Percentiles rank a stretch among this genome's conserved stretches.
Evolutionary conservation across 495 filamentous ascomycete species (phyloP).

Genomic region (Penicillium lagena): DNA sequence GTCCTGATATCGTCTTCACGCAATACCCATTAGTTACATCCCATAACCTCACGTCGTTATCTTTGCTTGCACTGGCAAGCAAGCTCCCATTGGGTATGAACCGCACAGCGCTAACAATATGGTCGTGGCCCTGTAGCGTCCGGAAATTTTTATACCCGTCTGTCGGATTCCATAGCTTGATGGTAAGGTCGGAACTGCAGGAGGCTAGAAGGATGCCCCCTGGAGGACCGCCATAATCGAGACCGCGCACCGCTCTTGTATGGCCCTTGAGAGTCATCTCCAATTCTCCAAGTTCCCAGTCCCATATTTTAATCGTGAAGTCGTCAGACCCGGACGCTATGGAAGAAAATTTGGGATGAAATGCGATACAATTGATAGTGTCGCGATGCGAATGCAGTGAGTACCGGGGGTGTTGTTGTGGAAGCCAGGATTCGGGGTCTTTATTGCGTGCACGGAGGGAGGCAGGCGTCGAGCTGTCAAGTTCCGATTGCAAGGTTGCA

Average conservation of each 20-base stretch:
- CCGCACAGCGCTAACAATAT: conserved; percentile 79
- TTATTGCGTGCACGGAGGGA: conserved; percentile 67
- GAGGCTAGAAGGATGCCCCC: conserved; percentile 79
- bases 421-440: conserved; percentile 80
- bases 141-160: conserved; percentile 92
- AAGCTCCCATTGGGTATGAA: conserved; percentile 86
- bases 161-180: conserved; percentile 90
- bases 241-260: conserved; percentile 77
- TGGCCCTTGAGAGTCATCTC: conserved; percentile 89
- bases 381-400: conserved; percentile 75
- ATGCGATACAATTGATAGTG: conserved; percentile 79
- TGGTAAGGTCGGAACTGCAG: conserved; percentile 81
- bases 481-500: conserved; percentile 63
- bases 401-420: conserved; percentile 62
- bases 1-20: conserved; percentile 6
- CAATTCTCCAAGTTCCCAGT: conserved; percentile 89
- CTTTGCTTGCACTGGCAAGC: conserved; percentile 63
- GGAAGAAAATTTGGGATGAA: conserved; percentile 86
- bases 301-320: conserved; percentile 91
- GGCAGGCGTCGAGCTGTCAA: conserved; percentile 79
- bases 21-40: conserved; percentile 33
- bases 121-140: conserved; percentile 86
- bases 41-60: conserved; percentile 42
- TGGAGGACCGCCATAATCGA: conserved; percentile 82
- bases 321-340: conserved; percentile 90